A percentile compares a stretch with the other conserved stretches of the same genome.
phyloP scores from a whole-genome alignment of 495 filamentous ascomycete genomes.

The Friedmanniomyces simplex region DNA sequence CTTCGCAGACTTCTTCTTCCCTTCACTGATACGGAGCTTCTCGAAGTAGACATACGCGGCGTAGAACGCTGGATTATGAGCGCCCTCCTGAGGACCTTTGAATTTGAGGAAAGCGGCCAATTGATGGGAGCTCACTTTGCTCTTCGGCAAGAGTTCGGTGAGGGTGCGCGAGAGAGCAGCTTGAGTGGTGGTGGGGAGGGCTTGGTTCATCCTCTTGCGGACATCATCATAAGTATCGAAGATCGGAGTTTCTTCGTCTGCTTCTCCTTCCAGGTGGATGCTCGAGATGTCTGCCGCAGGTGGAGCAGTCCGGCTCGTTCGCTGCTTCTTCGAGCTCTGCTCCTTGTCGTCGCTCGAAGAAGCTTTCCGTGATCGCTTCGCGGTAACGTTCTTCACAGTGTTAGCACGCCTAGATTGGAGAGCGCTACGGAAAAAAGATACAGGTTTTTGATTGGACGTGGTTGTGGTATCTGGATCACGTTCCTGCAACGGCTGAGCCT shows the following conservation, averaged over 20 bases:
- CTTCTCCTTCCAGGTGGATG: conserved; percentile 14
- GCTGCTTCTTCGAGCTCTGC: background rate
- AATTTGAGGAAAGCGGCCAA: conserved; percentile 39
- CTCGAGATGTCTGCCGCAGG: conserved; percentile 1
- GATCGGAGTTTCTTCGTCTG: conserved; percentile 33
- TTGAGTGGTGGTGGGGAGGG: conserved; percentile 42
- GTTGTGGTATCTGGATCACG: background rate
- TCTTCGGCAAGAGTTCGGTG: conserved; percentile 25
- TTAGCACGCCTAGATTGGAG: background rate
- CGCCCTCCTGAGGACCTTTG: conserved; percentile 38
- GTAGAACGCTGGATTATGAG: conserved; percentile 39
- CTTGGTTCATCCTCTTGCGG: conserved; percentile 43
- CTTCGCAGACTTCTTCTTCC: conserved; percentile 44
- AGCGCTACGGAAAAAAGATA: too few relatives aligned
- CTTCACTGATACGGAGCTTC: conserved; percentile 46
- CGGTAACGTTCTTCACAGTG: background rate
- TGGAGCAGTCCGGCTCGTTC: background rate
- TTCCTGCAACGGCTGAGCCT: background rate
- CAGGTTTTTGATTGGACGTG: too few relatives aligned
- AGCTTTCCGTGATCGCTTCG: background rate
- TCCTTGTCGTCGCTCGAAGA: background rate
- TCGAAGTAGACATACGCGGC: conserved; percentile 49
- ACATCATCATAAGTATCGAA: conserved; percentile 50
- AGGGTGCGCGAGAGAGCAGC: conserved; percentile 44
- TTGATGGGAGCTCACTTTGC: conserved; percentile 20